These are phyloP conservation scores for Eucalyptus virginea DNA, from an alignment of 345 rosid genomes.

Conservation along the genomic window DNA sequence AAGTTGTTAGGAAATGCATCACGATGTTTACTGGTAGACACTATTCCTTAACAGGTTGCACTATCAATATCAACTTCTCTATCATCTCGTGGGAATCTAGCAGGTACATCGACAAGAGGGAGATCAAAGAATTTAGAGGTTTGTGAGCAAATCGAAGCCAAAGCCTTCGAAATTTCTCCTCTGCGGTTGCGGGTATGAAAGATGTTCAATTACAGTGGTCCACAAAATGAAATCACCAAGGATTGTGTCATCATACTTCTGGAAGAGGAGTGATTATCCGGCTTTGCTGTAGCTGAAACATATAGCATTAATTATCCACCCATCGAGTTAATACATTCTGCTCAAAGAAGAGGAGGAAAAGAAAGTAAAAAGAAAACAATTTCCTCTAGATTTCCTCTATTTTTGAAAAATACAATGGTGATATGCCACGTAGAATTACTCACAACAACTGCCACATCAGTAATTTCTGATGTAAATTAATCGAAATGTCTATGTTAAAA, in stretches of 20 bases:
- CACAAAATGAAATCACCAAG: neutral
- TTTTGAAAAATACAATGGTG: too few relatives aligned
- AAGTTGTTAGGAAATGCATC: neutral
- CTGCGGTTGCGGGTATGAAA: constrained; percentile 27
- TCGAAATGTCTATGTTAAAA: neutral
- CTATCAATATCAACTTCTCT: constrained; percentile 58
- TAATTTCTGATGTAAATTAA: neutral
- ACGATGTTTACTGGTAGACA: neutral
- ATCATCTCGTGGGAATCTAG: constrained; percentile 57
- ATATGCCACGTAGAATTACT: neutral
- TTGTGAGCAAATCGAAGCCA: constrained; percentile 30
- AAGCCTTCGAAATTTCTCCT: constrained; percentile 40
- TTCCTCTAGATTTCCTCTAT: neutral
- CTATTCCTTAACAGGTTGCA: constrained; percentile 11
- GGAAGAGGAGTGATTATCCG: neutral
- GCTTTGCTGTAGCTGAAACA: neutral
- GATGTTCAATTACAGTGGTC: neutral
- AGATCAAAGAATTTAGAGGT: constrained; percentile 12
- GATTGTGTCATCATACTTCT: neutral
- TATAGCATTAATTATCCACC: neutral
- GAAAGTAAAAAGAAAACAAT: neutral
- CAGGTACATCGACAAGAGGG: constrained; percentile 54
- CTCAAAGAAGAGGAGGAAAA: neutral
- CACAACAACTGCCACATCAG: rapidly evolving
- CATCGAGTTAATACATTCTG: neutral